Evolutionary conservation across 1,139 yeast species (phyloP).

Genomic region (Taphrina deformans): DNA sequence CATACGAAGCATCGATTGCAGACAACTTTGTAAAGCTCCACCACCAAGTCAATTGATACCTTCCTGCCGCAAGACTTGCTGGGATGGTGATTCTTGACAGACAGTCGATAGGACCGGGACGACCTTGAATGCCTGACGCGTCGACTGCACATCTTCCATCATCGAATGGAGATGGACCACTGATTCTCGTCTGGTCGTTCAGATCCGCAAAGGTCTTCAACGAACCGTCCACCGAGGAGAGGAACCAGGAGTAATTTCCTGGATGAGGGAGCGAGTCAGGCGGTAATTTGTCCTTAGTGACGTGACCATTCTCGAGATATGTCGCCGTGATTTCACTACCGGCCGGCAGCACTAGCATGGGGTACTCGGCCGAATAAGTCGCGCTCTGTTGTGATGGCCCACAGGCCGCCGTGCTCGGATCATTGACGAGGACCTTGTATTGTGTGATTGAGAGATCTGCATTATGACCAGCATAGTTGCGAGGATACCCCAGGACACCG

Average conservation of each 20-base stretch:
- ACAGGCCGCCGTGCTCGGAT: constrained; percentile 25
- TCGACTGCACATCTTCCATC: constrained; percentile 39
- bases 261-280: constrained; percentile 39
- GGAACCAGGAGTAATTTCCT: constrained; percentile 37
- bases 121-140: constrained; percentile 29
- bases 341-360: constrained; percentile 37
- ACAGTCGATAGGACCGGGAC: constrained; percentile 36
- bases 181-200: constrained; percentile 34
- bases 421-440: constrained; percentile 7
- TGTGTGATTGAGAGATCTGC: neutral
- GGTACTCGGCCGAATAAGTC: constrained; percentile 38
- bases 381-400: constrained; percentile 34
- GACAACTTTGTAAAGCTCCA: constrained; percentile 40
- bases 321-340: constrained; percentile 37
- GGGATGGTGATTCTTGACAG: constrained; percentile 36
- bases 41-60: constrained; percentile 38
- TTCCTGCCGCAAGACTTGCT: constrained; percentile 31
- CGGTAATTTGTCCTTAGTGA: constrained; percentile 38
- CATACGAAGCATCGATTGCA: constrained; percentile 27
- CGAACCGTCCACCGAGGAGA: constrained; percentile 32
- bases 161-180: constrained; percentile 38
- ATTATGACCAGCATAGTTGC: constrained; percentile 17
- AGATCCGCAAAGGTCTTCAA: constrained; percentile 35
- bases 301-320: constrained; percentile 40
- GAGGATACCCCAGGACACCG: constrained; percentile 3